Conservation (phyloP, 1,284 basidiomycete species). For the Melampsora abietis-canadensis region DNA sequence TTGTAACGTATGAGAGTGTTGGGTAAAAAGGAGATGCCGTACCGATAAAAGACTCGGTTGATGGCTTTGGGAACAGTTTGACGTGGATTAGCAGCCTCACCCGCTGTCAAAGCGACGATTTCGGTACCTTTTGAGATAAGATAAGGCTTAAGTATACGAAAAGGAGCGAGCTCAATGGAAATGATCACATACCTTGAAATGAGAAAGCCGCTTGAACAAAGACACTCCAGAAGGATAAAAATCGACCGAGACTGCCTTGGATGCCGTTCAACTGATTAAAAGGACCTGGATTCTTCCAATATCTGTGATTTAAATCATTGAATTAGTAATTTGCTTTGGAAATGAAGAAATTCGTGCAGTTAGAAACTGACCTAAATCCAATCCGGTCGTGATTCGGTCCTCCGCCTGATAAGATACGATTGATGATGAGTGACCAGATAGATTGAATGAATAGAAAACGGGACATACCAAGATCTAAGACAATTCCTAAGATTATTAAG, state of each 20-base stretch:
- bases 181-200: slow-evolving; percentile 65
- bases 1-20: too few relatives aligned
- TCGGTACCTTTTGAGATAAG: slow-evolving; percentile 61
- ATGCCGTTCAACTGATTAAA: slow-evolving; percentile 56
- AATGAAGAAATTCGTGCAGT: neutral
- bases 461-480: slow-evolving; percentile 70
- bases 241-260: slow-evolving; percentile 61
- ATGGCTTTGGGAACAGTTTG: slow-evolving; percentile 76
- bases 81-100: slow-evolving; percentile 65
- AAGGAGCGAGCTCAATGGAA: neutral
- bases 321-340: slow-evolving; percentile 48
- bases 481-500: slow-evolving; percentile 62
- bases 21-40: slow-evolving; percentile 29
- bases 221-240: slow-evolving; percentile 52
- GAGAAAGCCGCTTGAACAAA: slow-evolving; percentile 51
- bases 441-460: slow-evolving; percentile 52
- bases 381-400: slow-evolving; percentile 59
- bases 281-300: slow-evolving; percentile 67
- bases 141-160: slow-evolving; percentile 74
- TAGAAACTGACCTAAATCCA: slow-evolving; percentile 54
- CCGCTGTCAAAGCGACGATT: slow-evolving; percentile 78
- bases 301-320: slow-evolving; percentile 62
- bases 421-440: slow-evolving; percentile 55
- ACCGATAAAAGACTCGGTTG: slow-evolving; percentile 71
- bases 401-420: slow-evolving; percentile 68